Percentiles rank a stretch among this genome's conserved stretches.
phyloP scores from a whole-genome alignment of 129 eudicot genomes.

The Pseudognaphalium luteoalbum region DNA sequence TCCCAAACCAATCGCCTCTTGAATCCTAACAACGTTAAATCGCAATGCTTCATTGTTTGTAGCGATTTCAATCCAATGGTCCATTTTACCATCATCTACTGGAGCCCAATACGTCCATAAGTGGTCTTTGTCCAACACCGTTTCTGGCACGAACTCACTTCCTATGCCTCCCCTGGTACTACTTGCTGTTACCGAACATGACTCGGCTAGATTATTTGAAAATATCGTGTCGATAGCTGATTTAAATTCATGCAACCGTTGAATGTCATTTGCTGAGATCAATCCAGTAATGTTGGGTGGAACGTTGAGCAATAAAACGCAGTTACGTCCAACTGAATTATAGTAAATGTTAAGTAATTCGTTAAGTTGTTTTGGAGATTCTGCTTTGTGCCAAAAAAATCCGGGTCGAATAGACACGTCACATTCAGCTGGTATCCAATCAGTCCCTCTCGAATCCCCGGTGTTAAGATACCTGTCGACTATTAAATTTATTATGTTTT shows the following conservation, averaged over 20 bases:
- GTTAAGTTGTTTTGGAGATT: constrained; percentile 59
- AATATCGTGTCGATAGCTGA: constrained; percentile 57
- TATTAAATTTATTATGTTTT: not conserved
- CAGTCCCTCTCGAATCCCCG: constrained; percentile 76
- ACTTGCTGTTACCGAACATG: constrained; percentile 48
- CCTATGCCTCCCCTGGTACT: constrained; percentile 73
- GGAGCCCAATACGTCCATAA: constrained; percentile 97
- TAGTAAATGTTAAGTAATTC: constrained; percentile 72
- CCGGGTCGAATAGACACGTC: constrained; percentile 81
- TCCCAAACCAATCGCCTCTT: constrained; percentile 84
- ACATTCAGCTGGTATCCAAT: constrained; percentile 93
- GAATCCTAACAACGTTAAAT: constrained; percentile 80
- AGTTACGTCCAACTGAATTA: constrained; percentile 86
- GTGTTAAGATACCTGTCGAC: constrained; percentile 69
- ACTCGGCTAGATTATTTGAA: constrained; percentile 54
- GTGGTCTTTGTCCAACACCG: constrained; percentile 60
- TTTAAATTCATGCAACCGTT: constrained; percentile 53
- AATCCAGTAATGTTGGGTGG: constrained; percentile 81
- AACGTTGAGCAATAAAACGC: constrained; percentile 72
- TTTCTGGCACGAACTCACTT: constrained; percentile 52
- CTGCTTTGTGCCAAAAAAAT: constrained; percentile 94
- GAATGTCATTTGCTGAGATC: constrained; percentile 62
- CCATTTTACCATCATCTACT: constrained; percentile 26
- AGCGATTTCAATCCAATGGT: constrained; percentile 64
- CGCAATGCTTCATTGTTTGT: constrained; percentile 31